Base-by-base conservation (phyloP, 805 yeast species). In the Hanseniaspora osmophila region DNA sequence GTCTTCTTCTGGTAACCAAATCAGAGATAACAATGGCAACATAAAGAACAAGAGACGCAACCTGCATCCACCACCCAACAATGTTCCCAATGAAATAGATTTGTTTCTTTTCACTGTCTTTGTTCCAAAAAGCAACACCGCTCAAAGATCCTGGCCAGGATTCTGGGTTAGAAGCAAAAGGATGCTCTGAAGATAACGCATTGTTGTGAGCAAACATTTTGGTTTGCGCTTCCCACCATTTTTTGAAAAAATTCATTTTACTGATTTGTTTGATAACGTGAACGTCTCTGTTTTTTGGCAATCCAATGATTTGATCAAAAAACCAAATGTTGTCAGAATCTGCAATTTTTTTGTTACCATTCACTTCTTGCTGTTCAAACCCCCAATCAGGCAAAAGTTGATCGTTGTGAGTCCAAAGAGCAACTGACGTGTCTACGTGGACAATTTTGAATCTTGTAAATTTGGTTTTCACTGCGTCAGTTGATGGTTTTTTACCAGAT, bases 71-170 rank as follows among this genome's bases (percentile, higher is more conserved):
- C 83, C 90, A 88, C 9, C 96, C 97, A 52, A 85, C 67, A 47
- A 84, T 70, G 66, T 92, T 92, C 50, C 97, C 98, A 46, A 83
- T 71, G 64, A 90, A 84, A 66, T 79, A 92, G 44, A 92, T 87
- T 65, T 92, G 98, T 55, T 70, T 69, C 50, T 71, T 73, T 7
- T 72, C 78, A 44, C 71, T 69, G 41, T 65, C 66, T 49, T 83
- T 78, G 40, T 94, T 88, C 96, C 97, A 92, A 71, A 90, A 92
- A 1, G 96, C 86, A 37, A 92, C 96, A 54, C 98, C 98, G 13
- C 84, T 75, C 45, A 81, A 62, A 46, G 92, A 74, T 50, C 84
- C 70, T 16, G 98, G 98, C 98, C 98, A 92, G 7, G 80, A 67
- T 51, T 77, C 74, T 2, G 98, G 98, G 50, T 77, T 79, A 4